Conservation (phyloP, 768 basidiomycete species). For the Sporobolomyces pararoseus region DNA sequence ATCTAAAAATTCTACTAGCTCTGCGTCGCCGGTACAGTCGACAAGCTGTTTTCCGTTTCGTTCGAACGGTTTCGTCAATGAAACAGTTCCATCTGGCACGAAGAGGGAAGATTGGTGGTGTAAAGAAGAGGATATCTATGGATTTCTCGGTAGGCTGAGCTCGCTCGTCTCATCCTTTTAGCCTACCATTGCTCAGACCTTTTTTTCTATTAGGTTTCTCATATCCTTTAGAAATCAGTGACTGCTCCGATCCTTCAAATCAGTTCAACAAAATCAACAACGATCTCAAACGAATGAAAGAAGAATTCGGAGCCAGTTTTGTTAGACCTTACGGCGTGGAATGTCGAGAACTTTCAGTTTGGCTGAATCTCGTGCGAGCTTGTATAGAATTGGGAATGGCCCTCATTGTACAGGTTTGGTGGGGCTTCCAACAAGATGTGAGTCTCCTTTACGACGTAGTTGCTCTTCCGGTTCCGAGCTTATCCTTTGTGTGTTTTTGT, state of each 20-base stretch:
- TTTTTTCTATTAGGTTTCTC: background rate
- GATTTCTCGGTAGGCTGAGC: constrained; percentile 4
- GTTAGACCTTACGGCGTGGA: constrained; percentile 40
- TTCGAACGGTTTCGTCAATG: background rate
- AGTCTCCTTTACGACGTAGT: background rate
- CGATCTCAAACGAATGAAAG: constrained; percentile 39
- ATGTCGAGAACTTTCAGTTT: constrained; percentile 33
- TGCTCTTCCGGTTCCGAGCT: background rate
- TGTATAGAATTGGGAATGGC: constrained; percentile 33
- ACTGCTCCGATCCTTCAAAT: constrained; percentile 36
- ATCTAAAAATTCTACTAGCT: background rate
- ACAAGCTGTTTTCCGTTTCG: background rate
- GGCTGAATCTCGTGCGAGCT: constrained; percentile 34
- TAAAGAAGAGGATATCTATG: constrained; percentile 1
- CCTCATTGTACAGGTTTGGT: constrained; percentile 24
- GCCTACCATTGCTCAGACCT: too few relatives aligned
- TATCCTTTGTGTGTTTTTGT: too few relatives aligned
- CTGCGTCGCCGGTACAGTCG: background rate
- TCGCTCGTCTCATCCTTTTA: background rate
- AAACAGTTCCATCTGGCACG: background rate
- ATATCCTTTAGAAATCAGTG: constrained; percentile 12
- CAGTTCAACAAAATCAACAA: constrained; percentile 19
- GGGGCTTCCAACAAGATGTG: constrained; percentile 13
- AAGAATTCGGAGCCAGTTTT: constrained; percentile 40
- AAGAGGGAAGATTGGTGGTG: constrained; percentile 13